Conservation (phyloP, 2,329 filamentous ascomycete genomes). For the Fusarium keratoplasticum region DNA sequence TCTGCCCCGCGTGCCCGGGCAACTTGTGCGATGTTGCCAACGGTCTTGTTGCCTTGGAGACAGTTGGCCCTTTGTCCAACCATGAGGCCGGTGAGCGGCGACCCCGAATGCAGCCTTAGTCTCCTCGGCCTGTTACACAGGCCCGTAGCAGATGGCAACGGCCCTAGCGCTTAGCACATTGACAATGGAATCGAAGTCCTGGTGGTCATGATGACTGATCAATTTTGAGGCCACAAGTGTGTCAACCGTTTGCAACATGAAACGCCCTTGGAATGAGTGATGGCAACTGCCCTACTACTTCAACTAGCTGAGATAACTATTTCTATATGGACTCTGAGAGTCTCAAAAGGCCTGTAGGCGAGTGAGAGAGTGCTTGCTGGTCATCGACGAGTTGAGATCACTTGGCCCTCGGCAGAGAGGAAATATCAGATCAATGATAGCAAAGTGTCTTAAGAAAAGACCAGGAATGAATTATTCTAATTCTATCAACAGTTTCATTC, state of each 20-base stretch:
- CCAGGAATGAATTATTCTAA: neutral
- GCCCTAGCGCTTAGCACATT: neutral
- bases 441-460: neutral
- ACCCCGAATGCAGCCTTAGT: neutral
- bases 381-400: neutral
- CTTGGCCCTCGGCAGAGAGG: neutral
- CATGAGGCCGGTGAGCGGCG: neutral
- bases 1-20: neutral
- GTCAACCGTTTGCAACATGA: neutral
- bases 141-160: neutral
- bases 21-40: neutral
- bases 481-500: neutral
- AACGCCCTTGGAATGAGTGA: neutral
- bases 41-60: neutral
- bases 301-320: neutral
- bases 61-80: neutral
- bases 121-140: neutral
- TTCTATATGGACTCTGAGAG: neutral
- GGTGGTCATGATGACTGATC: neutral
- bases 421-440: neutral
- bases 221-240: neutral
- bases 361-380: neutral
- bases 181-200: neutral
- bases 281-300: neutral
- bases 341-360: neutral